These are phyloP conservation scores for Hanseniaspora mollemarum DNA, from an alignment of 805 yeast species.

Conservation along the genomic window DNA sequence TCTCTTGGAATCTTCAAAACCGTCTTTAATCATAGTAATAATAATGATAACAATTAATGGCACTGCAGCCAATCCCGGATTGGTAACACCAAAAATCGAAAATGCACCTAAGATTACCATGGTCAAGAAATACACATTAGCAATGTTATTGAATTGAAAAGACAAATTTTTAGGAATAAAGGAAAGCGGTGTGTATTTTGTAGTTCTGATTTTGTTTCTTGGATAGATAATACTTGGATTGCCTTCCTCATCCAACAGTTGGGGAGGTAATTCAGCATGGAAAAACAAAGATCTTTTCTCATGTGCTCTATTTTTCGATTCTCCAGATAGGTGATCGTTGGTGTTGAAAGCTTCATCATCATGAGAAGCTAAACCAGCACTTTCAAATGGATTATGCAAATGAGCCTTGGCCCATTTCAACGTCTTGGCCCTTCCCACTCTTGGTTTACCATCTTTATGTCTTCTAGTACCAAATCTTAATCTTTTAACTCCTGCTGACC, in stretches of 20 bases:
- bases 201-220: constrained; percentile 85
- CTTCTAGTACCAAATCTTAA: constrained; percentile 89
- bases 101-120: constrained; percentile 71
- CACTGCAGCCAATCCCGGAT: constrained; percentile 61
- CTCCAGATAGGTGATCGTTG: constrained; percentile 23
- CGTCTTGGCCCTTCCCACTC: constrained; percentile 48
- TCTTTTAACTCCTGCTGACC: constrained; percentile 47
- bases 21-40: constrained; percentile 69
- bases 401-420: constrained; percentile 36
- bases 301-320: constrained; percentile 31
- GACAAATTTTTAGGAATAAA: constrained; percentile 76
- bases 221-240: constrained; percentile 53
- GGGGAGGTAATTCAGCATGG: constrained; percentile 51
- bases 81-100: constrained; percentile 68
- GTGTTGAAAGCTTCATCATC: constrained; percentile 22
- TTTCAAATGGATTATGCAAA: constrained; percentile 28
- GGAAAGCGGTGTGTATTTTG: constrained; percentile 84
- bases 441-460: constrained; percentile 57
- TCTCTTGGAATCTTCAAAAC: constrained; percentile 69
- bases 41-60: constrained; percentile 68
- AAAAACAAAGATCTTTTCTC: constrained; percentile 45
- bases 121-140: constrained; percentile 75
- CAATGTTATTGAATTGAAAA: constrained; percentile 76
- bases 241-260: constrained; percentile 47
- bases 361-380: constrained; percentile 18